A percentile compares a stretch with the other conserved stretches of the same genome.
phyloP scores from a whole-genome alignment of 2,329 filamentous ascomycete species.

The Thielaviopsis punctulata region DNA sequence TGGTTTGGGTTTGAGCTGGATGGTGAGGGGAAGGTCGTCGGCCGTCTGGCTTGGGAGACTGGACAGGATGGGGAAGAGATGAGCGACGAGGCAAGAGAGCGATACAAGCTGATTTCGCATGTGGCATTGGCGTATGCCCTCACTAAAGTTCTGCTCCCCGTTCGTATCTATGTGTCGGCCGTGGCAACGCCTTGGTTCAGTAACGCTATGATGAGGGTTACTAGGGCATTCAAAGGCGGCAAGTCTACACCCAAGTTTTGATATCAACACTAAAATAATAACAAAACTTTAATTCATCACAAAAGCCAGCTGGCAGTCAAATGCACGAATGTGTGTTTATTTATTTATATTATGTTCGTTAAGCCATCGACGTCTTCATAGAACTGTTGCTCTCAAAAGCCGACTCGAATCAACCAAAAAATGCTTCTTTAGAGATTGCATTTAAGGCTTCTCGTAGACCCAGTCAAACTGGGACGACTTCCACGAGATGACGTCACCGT shows the following conservation, averaged over 20 bases:
- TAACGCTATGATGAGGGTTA: conserved; percentile 19
- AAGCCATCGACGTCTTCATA: conserved; percentile 7
- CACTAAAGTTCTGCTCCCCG: conserved; percentile 68
- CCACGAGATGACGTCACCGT: conserved; percentile 70
- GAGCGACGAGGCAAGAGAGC: conserved; percentile 13
- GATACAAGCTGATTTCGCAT: conserved; percentile 42
- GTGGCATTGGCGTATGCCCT: conserved; percentile 82
- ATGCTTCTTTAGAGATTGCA: conserved; percentile 5
- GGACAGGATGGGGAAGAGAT: conserved; percentile 7
- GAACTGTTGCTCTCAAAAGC: not conserved
- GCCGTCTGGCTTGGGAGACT: conserved; percentile 18
- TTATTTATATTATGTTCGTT: conserved; percentile 12
- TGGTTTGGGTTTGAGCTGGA: conserved; percentile 49
- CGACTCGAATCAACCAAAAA: not conserved
- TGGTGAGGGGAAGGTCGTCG: conserved; percentile 22
- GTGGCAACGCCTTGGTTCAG: conserved; percentile 93
- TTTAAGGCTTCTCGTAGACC: conserved; percentile 82
- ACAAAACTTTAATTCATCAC: not conserved
- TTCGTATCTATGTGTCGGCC: conserved; percentile 59
- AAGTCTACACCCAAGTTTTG: not conserved
- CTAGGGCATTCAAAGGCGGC: not conserved
- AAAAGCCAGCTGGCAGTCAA: not conserved
- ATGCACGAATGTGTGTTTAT: not conserved
- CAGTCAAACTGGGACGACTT: conserved; percentile 75
- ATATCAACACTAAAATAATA: not conserved